These are phyloP conservation scores for Mesotaenium endlicherianum DNA, from an alignment of 139 green algal species.

Conservation along the genomic window DNA sequence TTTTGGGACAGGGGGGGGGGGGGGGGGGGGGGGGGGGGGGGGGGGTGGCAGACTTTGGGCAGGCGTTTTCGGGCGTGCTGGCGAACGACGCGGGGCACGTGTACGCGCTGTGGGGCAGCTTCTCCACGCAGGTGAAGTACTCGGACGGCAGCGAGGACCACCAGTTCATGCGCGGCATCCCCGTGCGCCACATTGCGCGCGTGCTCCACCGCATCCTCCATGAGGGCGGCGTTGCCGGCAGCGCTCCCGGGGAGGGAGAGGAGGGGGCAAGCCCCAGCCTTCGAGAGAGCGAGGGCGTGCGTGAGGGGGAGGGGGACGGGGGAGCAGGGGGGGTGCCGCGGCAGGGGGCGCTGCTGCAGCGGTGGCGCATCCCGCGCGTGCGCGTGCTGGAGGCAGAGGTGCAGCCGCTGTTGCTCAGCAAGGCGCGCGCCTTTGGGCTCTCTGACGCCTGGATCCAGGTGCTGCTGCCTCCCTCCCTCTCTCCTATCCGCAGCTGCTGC, in stretches of 20 bases:
- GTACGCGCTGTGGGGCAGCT: conserved; percentile 21
- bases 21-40: no score
- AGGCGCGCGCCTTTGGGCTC: conserved; percentile 69
- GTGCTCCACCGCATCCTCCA: conserved; percentile 2
- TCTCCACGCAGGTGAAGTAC: conserved; percentile 40
- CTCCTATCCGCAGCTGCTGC: background rate
- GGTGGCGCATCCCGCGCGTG: conserved; percentile 31
- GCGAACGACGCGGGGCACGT: conserved; percentile 68
- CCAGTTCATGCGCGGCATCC: conserved; percentile 42
- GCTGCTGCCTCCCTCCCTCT: background rate
- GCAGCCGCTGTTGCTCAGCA: conserved; percentile 74
- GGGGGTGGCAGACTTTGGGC: conserved; percentile 74
- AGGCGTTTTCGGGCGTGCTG: conserved; percentile 76
- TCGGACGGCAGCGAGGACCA: conserved; percentile 27
- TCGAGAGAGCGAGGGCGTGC: background rate
- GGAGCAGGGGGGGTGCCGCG: background rate
- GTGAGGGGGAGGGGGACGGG: background rate
- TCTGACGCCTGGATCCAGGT: conserved; percentile 26
- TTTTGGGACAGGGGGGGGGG: no score
- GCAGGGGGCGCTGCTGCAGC: background rate
- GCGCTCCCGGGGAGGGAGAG: background rate
- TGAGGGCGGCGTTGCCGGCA: background rate
- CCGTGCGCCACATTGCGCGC: background rate
- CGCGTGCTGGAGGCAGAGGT: conserved; percentile 76
- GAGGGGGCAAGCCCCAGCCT: background rate